These are phyloP conservation scores for Globisporangium iwayamae DNA, from an alignment of 352 stramenopile species.

Conservation along the genomic window DNA sequence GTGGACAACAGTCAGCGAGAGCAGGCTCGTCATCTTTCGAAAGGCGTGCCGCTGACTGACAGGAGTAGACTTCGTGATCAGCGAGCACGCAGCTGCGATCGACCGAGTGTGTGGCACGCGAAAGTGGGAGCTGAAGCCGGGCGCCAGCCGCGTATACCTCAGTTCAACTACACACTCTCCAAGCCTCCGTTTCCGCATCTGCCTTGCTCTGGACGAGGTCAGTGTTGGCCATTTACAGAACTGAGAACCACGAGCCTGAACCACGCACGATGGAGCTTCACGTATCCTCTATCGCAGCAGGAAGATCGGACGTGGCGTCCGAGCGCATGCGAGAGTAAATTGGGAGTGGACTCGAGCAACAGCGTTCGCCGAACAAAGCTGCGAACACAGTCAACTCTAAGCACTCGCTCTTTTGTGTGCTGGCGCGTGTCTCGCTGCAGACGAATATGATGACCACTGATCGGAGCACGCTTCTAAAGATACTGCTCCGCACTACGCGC, in stretches of 20 bases:
- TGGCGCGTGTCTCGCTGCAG: background rate
- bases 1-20: background rate
- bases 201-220: background rate
- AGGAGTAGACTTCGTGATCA: conserved; percentile 1
- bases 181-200: background rate
- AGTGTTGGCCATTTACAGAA: no score
- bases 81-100: conserved; percentile 2
- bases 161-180: background rate
- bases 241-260: no score
- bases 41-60: background rate
- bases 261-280: background rate
- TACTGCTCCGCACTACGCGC: background rate
- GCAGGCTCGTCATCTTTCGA: conserved; percentile 1
- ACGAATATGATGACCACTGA: background rate
- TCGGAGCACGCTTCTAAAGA: background rate
- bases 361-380: background rate
- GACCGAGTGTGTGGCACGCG: background rate
- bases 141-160: background rate
- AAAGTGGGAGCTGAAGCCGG: background rate
- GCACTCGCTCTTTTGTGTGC: background rate
- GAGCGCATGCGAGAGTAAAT: background rate
- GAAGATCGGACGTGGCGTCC: no score
- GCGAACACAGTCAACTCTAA: background rate
- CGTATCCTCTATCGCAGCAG: no score
- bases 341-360: background rate